phyloP scores from a whole-genome alignment of 2,329 filamentous ascomycete species.

The Onygenales sp. region DNA sequence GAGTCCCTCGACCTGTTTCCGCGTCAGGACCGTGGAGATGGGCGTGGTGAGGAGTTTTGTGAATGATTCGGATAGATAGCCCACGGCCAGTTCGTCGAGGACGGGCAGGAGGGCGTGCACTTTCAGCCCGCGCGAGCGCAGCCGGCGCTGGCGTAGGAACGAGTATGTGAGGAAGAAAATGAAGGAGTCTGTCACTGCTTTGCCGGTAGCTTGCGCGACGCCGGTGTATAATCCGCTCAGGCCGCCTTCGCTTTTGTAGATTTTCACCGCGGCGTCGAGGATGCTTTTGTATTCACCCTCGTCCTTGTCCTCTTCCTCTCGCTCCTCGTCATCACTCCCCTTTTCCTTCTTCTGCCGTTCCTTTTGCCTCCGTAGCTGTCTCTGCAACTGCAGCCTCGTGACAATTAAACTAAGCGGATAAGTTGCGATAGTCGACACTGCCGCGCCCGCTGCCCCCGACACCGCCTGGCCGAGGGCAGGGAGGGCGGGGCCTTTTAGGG shows the following conservation, averaged over 20 bases:
- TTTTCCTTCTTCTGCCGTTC: conserved; percentile 19
- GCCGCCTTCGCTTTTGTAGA: conserved; percentile 63
- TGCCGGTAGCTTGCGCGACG: conserved; percentile 53
- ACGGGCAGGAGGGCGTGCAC: conserved; percentile 41
- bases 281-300: conserved; percentile 54
- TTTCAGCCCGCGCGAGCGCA: conserved; percentile 24
- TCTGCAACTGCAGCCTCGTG: conserved; percentile 72
- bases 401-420: conserved; percentile 78
- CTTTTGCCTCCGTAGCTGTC: conserved; percentile 40
- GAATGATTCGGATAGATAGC: conserved; percentile 60
- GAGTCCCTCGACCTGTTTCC: conserved; percentile 62
- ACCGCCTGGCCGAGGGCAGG: conserved; percentile 73
- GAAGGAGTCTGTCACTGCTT: conserved; percentile 65
- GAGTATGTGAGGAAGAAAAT: conserved; percentile 80
- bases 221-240: conserved; percentile 60
- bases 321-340: conserved; percentile 27
- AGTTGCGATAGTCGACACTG: conserved; percentile 65
- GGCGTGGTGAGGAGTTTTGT: conserved; percentile 71
- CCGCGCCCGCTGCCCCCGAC: conserved; percentile 68
- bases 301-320: conserved; percentile 16
- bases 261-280: conserved; percentile 59
- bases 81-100: conserved; percentile 64
- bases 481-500: conserved; percentile 38
- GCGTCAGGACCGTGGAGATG: conserved; percentile 69
- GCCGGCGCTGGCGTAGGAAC: conserved; percentile 38